Conservation (phyloP, 371 early-diverging fungal species). For the Parasitella parasitica region DNA sequence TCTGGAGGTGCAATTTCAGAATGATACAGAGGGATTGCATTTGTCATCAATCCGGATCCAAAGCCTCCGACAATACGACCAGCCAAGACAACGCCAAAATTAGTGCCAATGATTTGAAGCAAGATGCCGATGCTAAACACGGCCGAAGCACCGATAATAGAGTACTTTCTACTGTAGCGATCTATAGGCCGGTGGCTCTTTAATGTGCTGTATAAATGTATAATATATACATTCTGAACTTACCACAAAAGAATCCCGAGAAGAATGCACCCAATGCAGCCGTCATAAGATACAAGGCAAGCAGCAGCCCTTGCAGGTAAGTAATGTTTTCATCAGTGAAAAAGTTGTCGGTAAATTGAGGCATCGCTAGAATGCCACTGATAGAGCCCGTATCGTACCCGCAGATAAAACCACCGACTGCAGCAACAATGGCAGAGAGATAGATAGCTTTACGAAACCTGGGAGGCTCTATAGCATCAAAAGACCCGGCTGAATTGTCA, state of each 20-base stretch:
- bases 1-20: conserved; percentile 78
- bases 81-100: conserved; percentile 30
- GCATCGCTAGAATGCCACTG: conserved; percentile 22
- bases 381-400: conserved; percentile 24
- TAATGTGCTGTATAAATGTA: too few relatives aligned
- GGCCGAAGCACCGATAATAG: conserved; percentile 31
- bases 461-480: background rate
- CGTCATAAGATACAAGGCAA: conserved; percentile 45
- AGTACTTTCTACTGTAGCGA: conserved; percentile 41
- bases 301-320: conserved; percentile 47
- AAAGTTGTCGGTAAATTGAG: conserved; percentile 19
- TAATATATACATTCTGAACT: too few relatives aligned
- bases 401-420: conserved; percentile 19
- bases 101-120: conserved; percentile 38
- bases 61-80: conserved; percentile 42
- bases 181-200: too few relatives aligned
- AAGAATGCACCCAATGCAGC: conserved; percentile 41
- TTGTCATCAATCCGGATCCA: conserved; percentile 46
- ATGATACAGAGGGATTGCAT: conserved; percentile 40
- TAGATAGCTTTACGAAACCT: conserved; percentile 19
- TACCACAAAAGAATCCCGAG: conserved; percentile 38
- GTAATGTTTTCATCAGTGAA: conserved; percentile 9
- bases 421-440: conserved; percentile 16
- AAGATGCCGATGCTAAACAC: conserved; percentile 38
- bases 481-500: background rate